Evolutionary conservation across 2,329 filamentous ascomycete species (phyloP).

Genomic region (Zymoseptoria passerinii): DNA sequence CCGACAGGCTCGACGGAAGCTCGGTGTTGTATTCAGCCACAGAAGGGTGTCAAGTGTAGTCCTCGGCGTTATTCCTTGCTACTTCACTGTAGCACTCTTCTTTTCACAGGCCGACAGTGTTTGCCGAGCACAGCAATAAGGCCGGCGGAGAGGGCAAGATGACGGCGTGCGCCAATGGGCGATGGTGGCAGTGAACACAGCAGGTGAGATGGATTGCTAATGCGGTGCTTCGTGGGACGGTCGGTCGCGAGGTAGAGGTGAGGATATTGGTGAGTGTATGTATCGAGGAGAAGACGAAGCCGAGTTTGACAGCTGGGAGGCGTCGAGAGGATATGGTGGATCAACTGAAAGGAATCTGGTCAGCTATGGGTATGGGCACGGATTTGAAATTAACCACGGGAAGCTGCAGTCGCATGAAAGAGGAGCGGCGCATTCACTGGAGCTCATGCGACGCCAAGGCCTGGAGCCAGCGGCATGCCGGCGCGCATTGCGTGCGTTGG

Average conservation of each 20-base stretch:
- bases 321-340: constrained; percentile 10
- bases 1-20: constrained; percentile 1
- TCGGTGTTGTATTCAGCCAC: neutral
- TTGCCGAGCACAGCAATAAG: constrained; percentile 13
- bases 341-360: constrained; percentile 10
- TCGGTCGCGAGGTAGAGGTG: constrained; percentile 9
- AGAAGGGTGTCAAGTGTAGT: constrained; percentile 8
- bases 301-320: neutral
- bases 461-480: neutral
- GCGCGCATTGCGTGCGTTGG: neutral
- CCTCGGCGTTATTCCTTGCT: constrained; percentile 9
- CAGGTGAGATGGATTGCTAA: constrained; percentile 9
- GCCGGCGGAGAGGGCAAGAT: constrained; percentile 6
- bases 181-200: constrained; percentile 8
- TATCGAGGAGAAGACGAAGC: constrained; percentile 3
- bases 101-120: constrained; percentile 9
- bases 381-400: constrained; percentile 18
- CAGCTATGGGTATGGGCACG: neutral
- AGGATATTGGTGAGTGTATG: neutral
- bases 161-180: constrained; percentile 12
- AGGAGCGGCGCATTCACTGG: neutral
- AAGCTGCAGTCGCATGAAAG: constrained; percentile 14
- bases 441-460: constrained; percentile 2
- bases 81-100: constrained; percentile 1
- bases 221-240: constrained; percentile 16